Conservation (phyloP, 805 yeast genomes). For the Saccharomycopsis fibuligera region DNA sequence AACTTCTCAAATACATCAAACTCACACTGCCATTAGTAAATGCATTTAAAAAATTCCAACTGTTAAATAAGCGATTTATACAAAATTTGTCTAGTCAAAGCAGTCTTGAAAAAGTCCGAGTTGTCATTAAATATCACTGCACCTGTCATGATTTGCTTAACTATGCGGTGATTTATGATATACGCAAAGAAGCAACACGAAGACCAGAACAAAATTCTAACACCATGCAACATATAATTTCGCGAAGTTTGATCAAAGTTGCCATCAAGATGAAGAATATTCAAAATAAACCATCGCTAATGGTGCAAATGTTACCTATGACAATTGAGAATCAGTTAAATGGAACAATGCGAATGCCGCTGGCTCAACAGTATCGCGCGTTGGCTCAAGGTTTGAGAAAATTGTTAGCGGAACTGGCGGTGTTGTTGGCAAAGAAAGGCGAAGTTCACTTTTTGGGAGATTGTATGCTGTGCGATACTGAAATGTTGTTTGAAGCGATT, state of each 20-base stretch:
- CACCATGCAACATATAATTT: conserved; percentile 4
- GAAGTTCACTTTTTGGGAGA: background rate
- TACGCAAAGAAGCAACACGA: conserved; percentile 7
- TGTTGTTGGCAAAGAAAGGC: background rate
- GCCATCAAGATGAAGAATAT: background rate
- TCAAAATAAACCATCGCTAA: background rate
- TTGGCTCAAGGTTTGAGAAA: background rate
- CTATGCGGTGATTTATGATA: conserved; percentile 15
- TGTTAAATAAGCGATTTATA: background rate
- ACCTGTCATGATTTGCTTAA: conserved; percentile 9
- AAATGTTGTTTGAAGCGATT: background rate
- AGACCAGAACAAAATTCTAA: conserved; percentile 3
- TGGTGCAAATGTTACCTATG: conserved; percentile 13
- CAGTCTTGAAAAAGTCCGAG: background rate
- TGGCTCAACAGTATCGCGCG: background rate
- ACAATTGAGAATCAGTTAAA: conserved; percentile 18
- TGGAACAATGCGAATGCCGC: background rate
- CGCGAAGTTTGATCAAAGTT: conserved; percentile 8
- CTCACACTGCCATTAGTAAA: conserved; percentile 8
- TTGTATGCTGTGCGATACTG: background rate
- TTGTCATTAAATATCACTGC: conserved; percentile 13
- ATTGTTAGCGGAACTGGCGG: background rate
- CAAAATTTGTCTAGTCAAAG: background rate
- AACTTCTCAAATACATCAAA: conserved; percentile 6
- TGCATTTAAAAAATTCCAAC: conserved; percentile 6